Conservation (phyloP, 2,329 filamentous ascomycete species). For the Bertia moriformis region DNA sequence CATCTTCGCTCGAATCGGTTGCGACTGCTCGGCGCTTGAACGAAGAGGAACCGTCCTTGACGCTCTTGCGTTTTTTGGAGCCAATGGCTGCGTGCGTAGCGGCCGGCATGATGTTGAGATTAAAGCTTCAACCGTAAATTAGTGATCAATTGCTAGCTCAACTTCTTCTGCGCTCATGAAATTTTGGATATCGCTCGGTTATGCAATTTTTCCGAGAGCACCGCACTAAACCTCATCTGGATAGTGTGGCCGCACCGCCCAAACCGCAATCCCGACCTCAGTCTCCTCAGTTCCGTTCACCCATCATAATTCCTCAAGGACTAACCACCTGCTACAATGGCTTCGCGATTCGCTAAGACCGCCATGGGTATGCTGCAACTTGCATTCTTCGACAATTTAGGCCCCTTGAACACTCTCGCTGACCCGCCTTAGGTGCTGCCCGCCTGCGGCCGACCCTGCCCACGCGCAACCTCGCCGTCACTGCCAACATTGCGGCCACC, state of each 20-base stretch:
- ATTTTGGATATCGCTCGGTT: not conserved
- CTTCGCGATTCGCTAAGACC: slow-evolving; percentile 91
- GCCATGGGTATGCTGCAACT: slow-evolving; percentile 65
- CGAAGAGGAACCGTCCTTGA: slow-evolving; percentile 30
- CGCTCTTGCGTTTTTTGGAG: slow-evolving; percentile 14
- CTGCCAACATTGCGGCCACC: slow-evolving; percentile 47
- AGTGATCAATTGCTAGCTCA: not conserved
- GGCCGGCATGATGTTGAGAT: not conserved
- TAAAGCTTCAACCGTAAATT: not conserved
- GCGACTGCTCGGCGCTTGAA: slow-evolving; percentile 27
- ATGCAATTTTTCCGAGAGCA: not conserved
- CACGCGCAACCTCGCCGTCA: slow-evolving; percentile 57
- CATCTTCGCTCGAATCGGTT: slow-evolving; percentile 28
- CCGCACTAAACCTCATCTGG: not conserved
- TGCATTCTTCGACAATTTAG: not conserved
- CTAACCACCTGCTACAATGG: slow-evolving; percentile 52
- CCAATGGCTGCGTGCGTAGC: not conserved
- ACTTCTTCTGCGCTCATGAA: not conserved
- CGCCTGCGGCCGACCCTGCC: slow-evolving; percentile 64
- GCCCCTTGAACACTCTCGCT: not conserved
- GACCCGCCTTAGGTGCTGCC: not conserved
- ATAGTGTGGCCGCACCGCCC: slow-evolving; percentile 7
- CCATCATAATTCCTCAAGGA: slow-evolving; percentile 28
- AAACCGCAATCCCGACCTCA: slow-evolving; percentile 28
- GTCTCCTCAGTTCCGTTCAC: slow-evolving; percentile 23